Evolutionary conservation across 305 asterid species (phyloP).

Genomic region (Coffea humblotiana): DNA sequence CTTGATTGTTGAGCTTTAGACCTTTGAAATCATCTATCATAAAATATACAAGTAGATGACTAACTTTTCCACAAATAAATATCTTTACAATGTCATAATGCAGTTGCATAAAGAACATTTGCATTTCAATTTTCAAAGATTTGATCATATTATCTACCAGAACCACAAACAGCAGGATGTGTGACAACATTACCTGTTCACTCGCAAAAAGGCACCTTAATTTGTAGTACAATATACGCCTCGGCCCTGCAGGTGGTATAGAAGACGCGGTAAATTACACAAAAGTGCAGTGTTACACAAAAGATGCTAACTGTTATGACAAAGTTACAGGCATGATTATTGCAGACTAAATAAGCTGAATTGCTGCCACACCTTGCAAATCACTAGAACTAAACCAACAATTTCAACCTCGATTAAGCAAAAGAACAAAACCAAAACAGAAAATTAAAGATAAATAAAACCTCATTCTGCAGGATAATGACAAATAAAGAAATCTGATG

Average conservation of each 20-base stretch:
- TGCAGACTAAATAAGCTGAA: background rate
- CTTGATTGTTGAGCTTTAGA: background rate
- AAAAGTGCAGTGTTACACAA: background rate
- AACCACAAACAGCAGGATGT: background rate
- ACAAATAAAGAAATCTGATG: background rate
- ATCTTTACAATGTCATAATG: background rate
- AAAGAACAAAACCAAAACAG: background rate
- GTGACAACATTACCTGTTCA: slow-evolving; percentile 65
- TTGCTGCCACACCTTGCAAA: background rate
- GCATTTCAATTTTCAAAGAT: background rate
- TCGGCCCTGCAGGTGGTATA: slow-evolving; percentile 57
- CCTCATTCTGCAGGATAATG: background rate
- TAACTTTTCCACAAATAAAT: background rate
- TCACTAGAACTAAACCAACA: background rate
- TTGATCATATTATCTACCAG: background rate
- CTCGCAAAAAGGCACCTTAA: slow-evolving; percentile 58
- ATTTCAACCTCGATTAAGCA: background rate
- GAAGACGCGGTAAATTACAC: slow-evolving; percentile 23
- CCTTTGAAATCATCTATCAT: too few relatives aligned
- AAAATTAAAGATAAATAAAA: background rate
- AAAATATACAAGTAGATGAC: background rate
- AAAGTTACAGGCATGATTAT: background rate
- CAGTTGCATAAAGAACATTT: background rate
- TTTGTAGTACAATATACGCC: slow-evolving; percentile 69
- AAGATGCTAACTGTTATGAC: background rate